A percentile compares a stretch with the other conserved stretches of the same genome.
Conservation (phyloP, 106 monocot genomes). For the Dioscorea alata region DNA sequence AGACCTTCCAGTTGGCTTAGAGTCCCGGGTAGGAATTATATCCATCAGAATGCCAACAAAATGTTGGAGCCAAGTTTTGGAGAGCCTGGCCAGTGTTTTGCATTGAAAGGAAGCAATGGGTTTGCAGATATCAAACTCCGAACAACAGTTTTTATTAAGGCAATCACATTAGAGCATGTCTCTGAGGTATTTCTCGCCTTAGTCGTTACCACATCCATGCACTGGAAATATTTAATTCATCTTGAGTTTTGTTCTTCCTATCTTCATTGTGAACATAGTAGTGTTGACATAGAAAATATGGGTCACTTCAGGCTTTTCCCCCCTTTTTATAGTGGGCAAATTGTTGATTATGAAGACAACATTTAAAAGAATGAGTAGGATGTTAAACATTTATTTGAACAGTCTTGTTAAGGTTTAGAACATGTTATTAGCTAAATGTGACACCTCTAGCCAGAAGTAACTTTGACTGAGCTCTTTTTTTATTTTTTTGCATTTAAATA, state of each 20-base stretch:
- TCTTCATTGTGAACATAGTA: background rate
- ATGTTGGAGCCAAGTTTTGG: slow-evolving; percentile 98
- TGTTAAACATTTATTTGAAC: too few relatives aligned
- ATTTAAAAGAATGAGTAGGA: too few relatives aligned
- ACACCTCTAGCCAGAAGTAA: too few relatives aligned
- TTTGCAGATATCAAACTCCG: slow-evolving; percentile 73
- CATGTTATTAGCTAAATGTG: too few relatives aligned
- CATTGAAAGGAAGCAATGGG: slow-evolving; percentile 60
- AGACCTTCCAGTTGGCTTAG: slow-evolving; percentile 30
- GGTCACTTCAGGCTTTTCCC: background rate
- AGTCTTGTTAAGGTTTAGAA: too few relatives aligned
- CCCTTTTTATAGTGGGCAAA: too few relatives aligned
- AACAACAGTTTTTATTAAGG: slow-evolving; percentile 56
- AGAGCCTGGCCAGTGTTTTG: slow-evolving; percentile 92
- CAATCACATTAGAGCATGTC: slow-evolving; percentile 85
- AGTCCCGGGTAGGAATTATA: slow-evolving; percentile 12
- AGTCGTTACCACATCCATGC: background rate
- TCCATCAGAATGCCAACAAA: slow-evolving; percentile 62
- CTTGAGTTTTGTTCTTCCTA: background rate
- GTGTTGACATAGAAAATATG: background rate
- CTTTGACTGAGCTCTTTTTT: too few relatives aligned
- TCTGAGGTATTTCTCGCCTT: slow-evolving; percentile 43
- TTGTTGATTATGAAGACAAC: too few relatives aligned
- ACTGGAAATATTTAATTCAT: background rate
- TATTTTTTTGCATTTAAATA: too few relatives aligned